These are phyloP conservation scores for Blastobotrys capitulatus DNA, from an alignment of 1,139 yeast genomes.

Conservation along the genomic window DNA sequence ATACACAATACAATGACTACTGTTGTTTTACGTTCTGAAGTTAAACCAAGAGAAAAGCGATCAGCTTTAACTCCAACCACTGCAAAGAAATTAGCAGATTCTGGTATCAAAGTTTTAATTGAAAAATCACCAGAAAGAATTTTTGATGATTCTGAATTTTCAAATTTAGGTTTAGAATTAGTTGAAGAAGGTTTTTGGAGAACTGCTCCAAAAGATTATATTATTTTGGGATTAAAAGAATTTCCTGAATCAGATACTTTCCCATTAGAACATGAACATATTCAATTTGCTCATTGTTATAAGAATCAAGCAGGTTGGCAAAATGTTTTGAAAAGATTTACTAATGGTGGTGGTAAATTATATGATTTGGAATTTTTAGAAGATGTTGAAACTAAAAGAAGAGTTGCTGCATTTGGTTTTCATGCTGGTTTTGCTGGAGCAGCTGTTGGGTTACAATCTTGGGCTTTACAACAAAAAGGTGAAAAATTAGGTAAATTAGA, in stretches of 20 bases:
- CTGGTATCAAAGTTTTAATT: slow-evolving; percentile 83
- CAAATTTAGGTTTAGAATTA: slow-evolving; percentile 69
- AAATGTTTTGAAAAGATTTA: slow-evolving; percentile 81
- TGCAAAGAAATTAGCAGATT: slow-evolving; percentile 73
- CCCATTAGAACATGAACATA: slow-evolving; percentile 92
- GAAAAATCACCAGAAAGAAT: slow-evolving; percentile 84
- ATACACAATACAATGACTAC: slow-evolving; percentile 19
- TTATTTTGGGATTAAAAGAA: slow-evolving; percentile 90
- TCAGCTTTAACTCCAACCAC: slow-evolving; percentile 94
- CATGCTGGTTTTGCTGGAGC: slow-evolving; percentile 99
- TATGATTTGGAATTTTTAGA: slow-evolving; percentile 93
- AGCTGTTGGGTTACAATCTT: slow-evolving; percentile 87
- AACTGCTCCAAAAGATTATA: slow-evolving; percentile 80
- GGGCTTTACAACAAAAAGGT: slow-evolving; percentile 86
- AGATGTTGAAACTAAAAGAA: slow-evolving; percentile 81
- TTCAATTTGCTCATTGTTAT: slow-evolving; percentile 98
- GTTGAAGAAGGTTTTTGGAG: slow-evolving; percentile 95
- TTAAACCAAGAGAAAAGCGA: slow-evolving; percentile 95
- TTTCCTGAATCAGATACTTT: slow-evolving; percentile 82
- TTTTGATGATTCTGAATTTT: slow-evolving; percentile 70
- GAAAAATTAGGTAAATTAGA: slow-evolving; percentile 59
- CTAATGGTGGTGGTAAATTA: slow-evolving; percentile 81
- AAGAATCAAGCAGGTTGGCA: slow-evolving; percentile 98
- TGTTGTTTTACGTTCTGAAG: slow-evolving; percentile 85
- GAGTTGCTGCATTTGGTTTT: slow-evolving; percentile 98